These are phyloP conservation scores for Hericium coralloides DNA, from an alignment of 768 basidiomycete species.

Conservation along the genomic window DNA sequence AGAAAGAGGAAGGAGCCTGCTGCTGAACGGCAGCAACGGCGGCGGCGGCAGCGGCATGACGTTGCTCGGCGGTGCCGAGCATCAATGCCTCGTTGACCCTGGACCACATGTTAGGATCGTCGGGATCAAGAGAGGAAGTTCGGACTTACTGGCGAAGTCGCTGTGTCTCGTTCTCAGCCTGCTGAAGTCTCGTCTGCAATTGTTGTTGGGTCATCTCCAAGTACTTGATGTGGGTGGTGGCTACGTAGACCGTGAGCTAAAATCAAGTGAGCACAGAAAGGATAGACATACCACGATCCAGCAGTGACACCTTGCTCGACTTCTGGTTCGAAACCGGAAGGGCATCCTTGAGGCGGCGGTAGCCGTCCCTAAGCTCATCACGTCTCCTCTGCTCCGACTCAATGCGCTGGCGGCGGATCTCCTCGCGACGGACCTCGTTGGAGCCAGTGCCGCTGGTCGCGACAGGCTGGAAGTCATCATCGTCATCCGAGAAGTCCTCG, in stretches of 20 bases:
- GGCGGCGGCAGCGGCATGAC: constrained; percentile 49
- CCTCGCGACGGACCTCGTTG: constrained; percentile 74
- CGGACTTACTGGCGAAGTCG: constrained; percentile 53
- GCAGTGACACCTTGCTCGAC: constrained; percentile 83
- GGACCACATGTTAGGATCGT: not conserved
- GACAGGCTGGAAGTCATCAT: constrained; percentile 63
- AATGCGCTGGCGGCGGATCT: constrained; percentile 86
- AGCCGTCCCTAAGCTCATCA: constrained; percentile 89
- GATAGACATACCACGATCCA: constrained; percentile 58
- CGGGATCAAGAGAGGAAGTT: too few relatives aligned
- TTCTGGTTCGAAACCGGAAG: constrained; percentile 89
- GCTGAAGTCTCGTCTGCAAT: constrained; percentile 66
- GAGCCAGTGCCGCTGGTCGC: constrained; percentile 28
- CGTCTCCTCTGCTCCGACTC: constrained; percentile 89
- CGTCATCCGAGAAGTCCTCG: constrained; percentile 63
- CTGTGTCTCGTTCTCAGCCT: constrained; percentile 72
- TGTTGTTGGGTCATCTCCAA: constrained; percentile 75
- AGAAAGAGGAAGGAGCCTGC: constrained; percentile 33
- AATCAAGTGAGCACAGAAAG: constrained; percentile 4
- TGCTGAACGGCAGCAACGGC: constrained; percentile 44
- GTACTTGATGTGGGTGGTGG: constrained; percentile 80
- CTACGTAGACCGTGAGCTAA: constrained; percentile 24
- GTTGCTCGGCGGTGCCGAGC: constrained; percentile 73
- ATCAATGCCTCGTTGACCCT: constrained; percentile 85
- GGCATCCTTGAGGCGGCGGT: constrained; percentile 82